phyloP scores from a whole-genome alignment of 208 protist species.

The Leptomonas seymouri region DNA sequence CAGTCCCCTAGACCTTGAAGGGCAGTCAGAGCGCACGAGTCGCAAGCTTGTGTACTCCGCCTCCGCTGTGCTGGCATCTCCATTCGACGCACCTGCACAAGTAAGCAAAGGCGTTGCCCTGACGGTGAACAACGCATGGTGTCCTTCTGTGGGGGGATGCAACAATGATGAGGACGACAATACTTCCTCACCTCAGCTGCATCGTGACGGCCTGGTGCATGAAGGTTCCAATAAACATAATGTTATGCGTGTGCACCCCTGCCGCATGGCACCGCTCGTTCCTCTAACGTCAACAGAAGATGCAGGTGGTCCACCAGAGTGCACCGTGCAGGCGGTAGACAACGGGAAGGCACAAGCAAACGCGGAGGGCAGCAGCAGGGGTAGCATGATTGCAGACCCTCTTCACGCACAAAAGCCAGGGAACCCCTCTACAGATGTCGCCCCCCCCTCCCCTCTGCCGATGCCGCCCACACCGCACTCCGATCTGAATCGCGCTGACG shows the following conservation, averaged over 20 bases:
- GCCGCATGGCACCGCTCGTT: conserved; percentile 12
- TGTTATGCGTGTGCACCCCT: neutral
- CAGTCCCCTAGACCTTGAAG: neutral
- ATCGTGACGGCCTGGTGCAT: neutral
- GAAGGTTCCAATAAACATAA: neutral
- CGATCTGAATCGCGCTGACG: neutral
- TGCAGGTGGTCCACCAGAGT: neutral
- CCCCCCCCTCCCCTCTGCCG: neutral
- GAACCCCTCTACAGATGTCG: neutral
- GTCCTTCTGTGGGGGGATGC: neutral
- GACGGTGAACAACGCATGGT: neutral
- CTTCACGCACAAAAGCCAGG: no score
- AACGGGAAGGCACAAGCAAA: neutral
- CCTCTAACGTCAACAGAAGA: neutral
- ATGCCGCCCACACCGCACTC: conserved; percentile 9
- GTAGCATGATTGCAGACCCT: neutral
- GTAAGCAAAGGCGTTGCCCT: neutral
- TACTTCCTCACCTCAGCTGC: conserved; percentile 8
- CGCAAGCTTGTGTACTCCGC: conserved; percentile 26
- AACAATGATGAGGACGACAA: conserved; percentile 1
- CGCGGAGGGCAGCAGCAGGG: neutral
- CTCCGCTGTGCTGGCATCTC: conserved; percentile 13
- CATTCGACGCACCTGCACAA: neutral
- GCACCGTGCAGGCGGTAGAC: no score
- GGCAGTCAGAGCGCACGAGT: conserved; percentile 6